Conservation (phyloP, 768 basidiomycete genomes). For the Hygrocybe punicea region DNA sequence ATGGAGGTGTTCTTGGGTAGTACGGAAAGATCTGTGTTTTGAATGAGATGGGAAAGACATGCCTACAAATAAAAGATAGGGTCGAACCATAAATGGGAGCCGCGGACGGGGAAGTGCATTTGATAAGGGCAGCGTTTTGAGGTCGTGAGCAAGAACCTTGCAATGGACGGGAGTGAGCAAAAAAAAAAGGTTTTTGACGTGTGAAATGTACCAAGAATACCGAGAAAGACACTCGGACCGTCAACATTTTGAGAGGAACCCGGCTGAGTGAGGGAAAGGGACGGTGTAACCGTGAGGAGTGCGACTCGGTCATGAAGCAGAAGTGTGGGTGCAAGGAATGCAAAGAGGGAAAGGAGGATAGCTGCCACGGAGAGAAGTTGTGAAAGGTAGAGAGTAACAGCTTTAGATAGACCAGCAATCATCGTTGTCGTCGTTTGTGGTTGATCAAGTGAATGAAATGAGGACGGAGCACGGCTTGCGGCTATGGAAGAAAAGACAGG, state of each 20-base stretch:
- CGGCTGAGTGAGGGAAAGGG: slow-evolving; percentile 36
- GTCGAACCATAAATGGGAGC: slow-evolving; percentile 58
- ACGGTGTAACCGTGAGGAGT: slow-evolving; percentile 62
- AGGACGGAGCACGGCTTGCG: neutral
- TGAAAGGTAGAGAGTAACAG: slow-evolving; percentile 62
- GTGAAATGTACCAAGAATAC: slow-evolving; percentile 53
- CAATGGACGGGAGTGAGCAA: slow-evolving; percentile 8
- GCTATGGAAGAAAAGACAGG: neutral
- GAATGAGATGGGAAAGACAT: neutral
- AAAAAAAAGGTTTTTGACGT: neutral
- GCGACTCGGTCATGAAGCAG: slow-evolving; percentile 61
- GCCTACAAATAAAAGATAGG: neutral
- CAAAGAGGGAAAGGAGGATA: slow-evolving; percentile 60
- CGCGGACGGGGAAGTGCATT: slow-evolving; percentile 54
- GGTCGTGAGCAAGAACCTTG: slow-evolving; percentile 66
- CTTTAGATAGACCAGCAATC: slow-evolving; percentile 70
- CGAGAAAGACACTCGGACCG: slow-evolving; percentile 63
- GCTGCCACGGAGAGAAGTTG: slow-evolving; percentile 65
- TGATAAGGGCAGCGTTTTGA: slow-evolving; percentile 46
- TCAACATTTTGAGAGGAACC: slow-evolving; percentile 42
- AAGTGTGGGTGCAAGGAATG: slow-evolving; percentile 63
- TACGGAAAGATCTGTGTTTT: slow-evolving; percentile 56
- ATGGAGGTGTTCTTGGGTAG: slow-evolving; percentile 57
- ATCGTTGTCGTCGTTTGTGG: slow-evolving; percentile 33
- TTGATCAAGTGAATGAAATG: neutral